These are phyloP conservation scores for Crucihimalaya himalaica DNA, from an alignment of 345 rosid genomes.

Conservation along the genomic window DNA sequence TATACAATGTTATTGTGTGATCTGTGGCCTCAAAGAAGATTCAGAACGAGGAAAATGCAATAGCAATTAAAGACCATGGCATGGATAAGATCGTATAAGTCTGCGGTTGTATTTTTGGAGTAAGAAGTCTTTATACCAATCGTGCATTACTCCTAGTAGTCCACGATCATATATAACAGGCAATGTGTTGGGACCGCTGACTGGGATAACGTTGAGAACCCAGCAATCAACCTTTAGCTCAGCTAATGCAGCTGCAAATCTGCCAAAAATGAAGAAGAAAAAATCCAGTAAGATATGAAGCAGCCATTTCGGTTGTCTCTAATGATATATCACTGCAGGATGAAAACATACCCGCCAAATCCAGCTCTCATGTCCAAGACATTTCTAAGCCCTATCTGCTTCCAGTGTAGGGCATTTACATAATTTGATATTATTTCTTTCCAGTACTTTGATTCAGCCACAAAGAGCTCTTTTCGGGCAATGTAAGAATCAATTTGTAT, in stretches of 20 bases:
- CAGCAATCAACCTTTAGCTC: conserved; percentile 73
- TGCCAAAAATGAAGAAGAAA: conserved; percentile 45
- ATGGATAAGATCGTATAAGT: not conserved
- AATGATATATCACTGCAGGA: not conserved
- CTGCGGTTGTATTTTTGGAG: not conserved
- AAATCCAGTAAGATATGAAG: conserved; percentile 17
- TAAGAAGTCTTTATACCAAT: conserved; percentile 59
- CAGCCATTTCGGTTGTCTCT: not conserved
- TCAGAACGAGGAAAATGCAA: not conserved
- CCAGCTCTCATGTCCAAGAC: conserved; percentile 98
- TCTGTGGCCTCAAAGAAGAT: not conserved
- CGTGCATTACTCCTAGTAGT: conserved; percentile 91
- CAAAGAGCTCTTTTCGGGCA: conserved; percentile 84
- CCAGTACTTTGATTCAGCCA: conserved; percentile 93
- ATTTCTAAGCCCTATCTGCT: conserved; percentile 79
- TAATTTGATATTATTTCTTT: conserved; percentile 72
- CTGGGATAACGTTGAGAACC: conserved; percentile 92
- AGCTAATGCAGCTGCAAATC: conserved; percentile 87
- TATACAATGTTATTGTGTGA: not conserved
- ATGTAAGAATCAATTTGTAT: conserved; percentile 79
- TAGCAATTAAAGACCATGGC: conserved; percentile 18
- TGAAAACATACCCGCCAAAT: conserved; percentile 81
- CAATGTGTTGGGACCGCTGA: conserved; percentile 86
- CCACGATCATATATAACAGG: conserved; percentile 98
- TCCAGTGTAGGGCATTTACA: conserved; percentile 79